Conservation (phyloP, 371 early-diverging fungal species). For the Lichtheimia ramosa region DNA sequence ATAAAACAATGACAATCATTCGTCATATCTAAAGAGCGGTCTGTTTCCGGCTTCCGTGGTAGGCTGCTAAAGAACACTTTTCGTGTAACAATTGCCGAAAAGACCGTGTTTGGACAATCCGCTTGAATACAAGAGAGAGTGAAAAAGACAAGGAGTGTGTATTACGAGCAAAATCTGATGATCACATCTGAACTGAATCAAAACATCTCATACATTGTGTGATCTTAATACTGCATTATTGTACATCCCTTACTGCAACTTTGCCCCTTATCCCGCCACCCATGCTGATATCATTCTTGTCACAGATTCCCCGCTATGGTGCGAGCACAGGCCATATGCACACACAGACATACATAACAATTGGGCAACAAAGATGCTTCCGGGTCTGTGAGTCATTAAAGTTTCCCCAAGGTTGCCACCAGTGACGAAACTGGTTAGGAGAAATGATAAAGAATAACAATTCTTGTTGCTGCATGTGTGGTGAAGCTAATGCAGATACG, state of each 20-base stretch:
- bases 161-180: neutral
- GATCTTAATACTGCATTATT: neutral
- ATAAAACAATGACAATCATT: neutral
- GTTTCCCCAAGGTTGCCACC: too few relatives aligned
- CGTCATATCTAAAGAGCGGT: neutral
- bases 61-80: neutral
- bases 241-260: too few relatives aligned
- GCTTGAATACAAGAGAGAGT: neutral
- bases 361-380: neutral
- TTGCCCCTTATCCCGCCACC: neutral
- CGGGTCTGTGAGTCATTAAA: too few relatives aligned
- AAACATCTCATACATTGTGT: neutral
- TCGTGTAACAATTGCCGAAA: constrained; percentile 6
- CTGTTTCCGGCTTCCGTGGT: constrained; percentile 16
- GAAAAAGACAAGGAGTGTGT: too few relatives aligned
- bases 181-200: constrained; percentile 1
- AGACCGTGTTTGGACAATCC: constrained; percentile 13
- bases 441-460: too few relatives aligned
- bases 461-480: too few relatives aligned
- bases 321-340: constrained; percentile 24
- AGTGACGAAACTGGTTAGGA: too few relatives aligned
- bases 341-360: constrained; percentile 2
- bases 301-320: constrained; percentile 29
- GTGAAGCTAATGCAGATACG: too few relatives aligned
- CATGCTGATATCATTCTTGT: constrained; percentile 19